A percentile compares a stretch with the other conserved stretches of the same genome.
These are phyloP conservation scores for Pinus albicaulis DNA, from an alignment of 75 land plant species.

Conservation along the genomic window DNA sequence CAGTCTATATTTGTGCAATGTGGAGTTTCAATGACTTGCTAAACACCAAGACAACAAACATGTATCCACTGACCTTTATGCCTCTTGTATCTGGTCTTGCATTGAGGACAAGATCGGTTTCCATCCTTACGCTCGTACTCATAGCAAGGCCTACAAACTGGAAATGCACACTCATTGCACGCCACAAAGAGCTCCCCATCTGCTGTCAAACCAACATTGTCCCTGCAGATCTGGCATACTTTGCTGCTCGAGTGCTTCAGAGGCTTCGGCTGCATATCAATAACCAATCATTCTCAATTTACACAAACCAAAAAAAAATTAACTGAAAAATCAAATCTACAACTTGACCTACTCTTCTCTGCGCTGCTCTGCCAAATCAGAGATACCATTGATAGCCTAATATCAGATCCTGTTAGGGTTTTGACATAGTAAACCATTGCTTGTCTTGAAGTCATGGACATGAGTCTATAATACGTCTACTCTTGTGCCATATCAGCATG, in stretches of 20 bases:
- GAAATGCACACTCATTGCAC: conserved; percentile 91
- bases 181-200: conserved; percentile 83
- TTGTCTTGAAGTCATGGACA: too few relatives aligned
- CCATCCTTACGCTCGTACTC: conserved; percentile 94
- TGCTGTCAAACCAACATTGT: conserved; percentile 72
- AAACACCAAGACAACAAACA: not conserved
- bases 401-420: too few relatives aligned
- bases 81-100: conserved; percentile 88
- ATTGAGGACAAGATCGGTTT: conserved; percentile 80
- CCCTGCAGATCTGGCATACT: conserved; percentile 85
- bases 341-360: too few relatives aligned
- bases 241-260: conserved; percentile 55
- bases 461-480: too few relatives aligned
- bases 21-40: not conserved
- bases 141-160: conserved; percentile 89
- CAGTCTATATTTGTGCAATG: not conserved
- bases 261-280: conserved; percentile 63
- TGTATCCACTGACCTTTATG: conserved; percentile 57
- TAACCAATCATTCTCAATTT: not conserved
- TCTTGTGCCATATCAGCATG: too few relatives aligned
- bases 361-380: too few relatives aligned
- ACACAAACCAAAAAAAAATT: too few relatives aligned
- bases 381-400: too few relatives aligned
- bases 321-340: too few relatives aligned
- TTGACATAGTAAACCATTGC: too few relatives aligned